Evolutionary conservation across 2,329 filamentous ascomycete species (phyloP).

Genomic region (Chrysoporthe cubensis): DNA sequence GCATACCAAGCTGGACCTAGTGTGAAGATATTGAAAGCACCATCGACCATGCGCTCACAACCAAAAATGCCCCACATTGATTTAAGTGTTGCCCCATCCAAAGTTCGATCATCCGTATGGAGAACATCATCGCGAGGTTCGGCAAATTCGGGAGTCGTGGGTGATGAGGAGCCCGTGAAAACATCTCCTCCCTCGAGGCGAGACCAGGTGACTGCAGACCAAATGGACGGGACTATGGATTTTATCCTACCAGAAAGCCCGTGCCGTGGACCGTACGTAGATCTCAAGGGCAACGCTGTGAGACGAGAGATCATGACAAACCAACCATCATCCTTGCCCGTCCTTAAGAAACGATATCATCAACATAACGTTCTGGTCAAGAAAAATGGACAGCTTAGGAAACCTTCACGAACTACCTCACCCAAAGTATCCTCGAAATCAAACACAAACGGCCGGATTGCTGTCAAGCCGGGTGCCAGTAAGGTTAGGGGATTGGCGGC

Average conservation of each 20-base stretch:
- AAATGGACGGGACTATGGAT: slow-evolving; percentile 25
- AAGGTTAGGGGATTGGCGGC: slow-evolving; percentile 56
- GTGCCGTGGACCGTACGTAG: slow-evolving; percentile 16
- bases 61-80: slow-evolving; percentile 16
- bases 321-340: slow-evolving; percentile 13
- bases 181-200: background rate
- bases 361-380: slow-evolving; percentile 1
- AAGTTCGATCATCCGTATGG: slow-evolving; percentile 11
- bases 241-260: slow-evolving; percentile 3
- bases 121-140: slow-evolving; percentile 14
- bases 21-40: slow-evolving; percentile 24
- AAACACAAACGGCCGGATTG: slow-evolving; percentile 8
- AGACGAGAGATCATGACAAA: background rate
- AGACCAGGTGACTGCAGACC: slow-evolving; percentile 9
- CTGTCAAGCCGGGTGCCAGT: slow-evolving; percentile 34
- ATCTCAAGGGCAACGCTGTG: slow-evolving; percentile 11
- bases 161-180: background rate
- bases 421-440: slow-evolving; percentile 12
- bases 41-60: slow-evolving; percentile 24
- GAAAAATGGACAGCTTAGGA: slow-evolving; percentile 15
- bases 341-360: slow-evolving; percentile 11
- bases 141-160: background rate
- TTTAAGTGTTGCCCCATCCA: background rate
- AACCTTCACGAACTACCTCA: slow-evolving; percentile 24
- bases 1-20: slow-evolving; percentile 17